Base-by-base conservation (phyloP, 2,329 filamentous ascomycete genomes). In the Sporothrix humicola region DNA sequence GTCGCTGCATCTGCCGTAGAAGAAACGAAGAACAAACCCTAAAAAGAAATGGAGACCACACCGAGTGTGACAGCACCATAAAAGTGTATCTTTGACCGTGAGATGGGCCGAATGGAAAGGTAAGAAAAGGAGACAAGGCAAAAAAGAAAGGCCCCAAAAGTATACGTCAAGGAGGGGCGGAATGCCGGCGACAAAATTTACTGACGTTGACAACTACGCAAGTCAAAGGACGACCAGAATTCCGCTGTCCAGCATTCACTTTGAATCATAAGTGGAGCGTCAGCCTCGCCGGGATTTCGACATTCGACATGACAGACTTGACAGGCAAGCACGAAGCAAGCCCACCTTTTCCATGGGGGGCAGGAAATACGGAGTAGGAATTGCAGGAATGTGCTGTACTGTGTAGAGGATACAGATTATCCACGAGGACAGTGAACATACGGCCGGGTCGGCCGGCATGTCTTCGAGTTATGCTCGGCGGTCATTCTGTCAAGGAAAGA, bases 61-160 rank as follows among this genome's bases (percentile, higher is more conserved):
- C 61, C 42, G 42, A 66, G 15, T 26, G 61, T 13, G 10, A 65
- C 61, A 48, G 61, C 42, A 66, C 42, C 61, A 9, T n/a, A 46
- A 12, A 44, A 23, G 54, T 7, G 8, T 26, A 26, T 2, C 9
- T 15, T 61, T 15, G 13, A 42, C 26, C 15, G 26, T 23, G 17
- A 63, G 23, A 63, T 63, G 59, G 59, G 59, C 59, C 59, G 59
- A 63, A 63, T 42, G n/a, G 17, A 56, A 56, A 8, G 17, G 31
- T 37, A 5, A 37, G 58, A 15, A 31, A 31, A 26, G 20, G 31
- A 61, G 31, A 26, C 26, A 48, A 48, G 48, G 42, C 20, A 23
- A 48, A 46, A 66, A 48, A 65, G 46, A 20, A 23, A 9, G 61
- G 17, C 37, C 2, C 31, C 31, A 37, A 37, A 37, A 37, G 31